A percentile compares a stretch with the other conserved stretches of the same genome.
Conservation (phyloP, 2,329 filamentous ascomycete genomes). For the Hymenoscyphus fraxineus region DNA sequence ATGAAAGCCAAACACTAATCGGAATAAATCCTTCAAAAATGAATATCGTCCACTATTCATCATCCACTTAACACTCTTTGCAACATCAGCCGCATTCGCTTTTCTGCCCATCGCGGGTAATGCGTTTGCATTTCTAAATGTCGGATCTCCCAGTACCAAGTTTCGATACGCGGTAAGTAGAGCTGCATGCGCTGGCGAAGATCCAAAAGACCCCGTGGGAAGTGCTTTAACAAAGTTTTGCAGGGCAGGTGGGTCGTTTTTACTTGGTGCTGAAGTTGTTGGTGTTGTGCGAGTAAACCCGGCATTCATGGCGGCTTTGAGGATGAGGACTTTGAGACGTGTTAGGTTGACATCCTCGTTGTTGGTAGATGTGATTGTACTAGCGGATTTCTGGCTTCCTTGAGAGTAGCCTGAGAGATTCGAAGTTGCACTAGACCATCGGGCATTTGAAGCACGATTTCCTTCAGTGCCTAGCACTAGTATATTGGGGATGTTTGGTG, state of each 20-base stretch:
- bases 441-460: constrained; percentile 57
- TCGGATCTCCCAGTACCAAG: constrained; percentile 69
- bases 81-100: constrained; percentile 69
- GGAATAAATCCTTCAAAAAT: constrained; percentile 79
- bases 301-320: constrained; percentile 81
- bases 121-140: constrained; percentile 53
- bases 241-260: constrained; percentile 51
- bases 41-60: constrained; percentile 66
- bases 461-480: constrained; percentile 73
- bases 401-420: constrained; percentile 78
- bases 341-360: constrained; percentile 73
- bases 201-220: constrained; percentile 74
- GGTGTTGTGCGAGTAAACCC: constrained; percentile 64
- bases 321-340: constrained; percentile 72
- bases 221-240: constrained; percentile 74
- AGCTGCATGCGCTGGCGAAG: constrained; percentile 63
- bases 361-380: constrained; percentile 66
- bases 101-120: constrained; percentile 56
- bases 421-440: constrained; percentile 80
- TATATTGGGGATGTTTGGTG: constrained; percentile 77
- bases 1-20: constrained; percentile 78
- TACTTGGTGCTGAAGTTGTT: constrained; percentile 28
- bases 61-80: constrained; percentile 75
- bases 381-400: constrained; percentile 60
- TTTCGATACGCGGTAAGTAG: constrained; percentile 78